Evolutionary conservation across 1,284 basidiomycete species (phyloP).

Genomic region (Tilletia horrida): DNA sequence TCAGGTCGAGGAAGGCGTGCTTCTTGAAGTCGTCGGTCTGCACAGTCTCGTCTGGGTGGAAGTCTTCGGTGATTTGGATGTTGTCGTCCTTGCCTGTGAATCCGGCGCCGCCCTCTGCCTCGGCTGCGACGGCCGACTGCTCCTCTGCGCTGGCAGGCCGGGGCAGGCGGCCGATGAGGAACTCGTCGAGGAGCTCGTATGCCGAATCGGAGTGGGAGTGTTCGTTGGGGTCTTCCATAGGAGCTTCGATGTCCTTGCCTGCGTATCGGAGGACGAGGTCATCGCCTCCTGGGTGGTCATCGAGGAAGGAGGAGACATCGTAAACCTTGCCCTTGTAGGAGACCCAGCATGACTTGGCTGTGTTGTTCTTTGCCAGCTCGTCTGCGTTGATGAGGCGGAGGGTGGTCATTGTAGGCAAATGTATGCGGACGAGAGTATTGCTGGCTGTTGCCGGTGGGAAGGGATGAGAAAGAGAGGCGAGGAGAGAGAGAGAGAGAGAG

Average conservation of each 20-base stretch:
- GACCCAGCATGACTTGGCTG: constrained; percentile 65
- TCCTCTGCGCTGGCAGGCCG: constrained; percentile 29
- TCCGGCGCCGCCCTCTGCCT: constrained; percentile 32
- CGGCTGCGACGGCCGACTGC: constrained; percentile 21
- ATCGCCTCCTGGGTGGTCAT: constrained; percentile 60
- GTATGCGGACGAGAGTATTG: not conserved
- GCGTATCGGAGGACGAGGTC: constrained; percentile 65
- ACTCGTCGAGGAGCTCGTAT: constrained; percentile 87
- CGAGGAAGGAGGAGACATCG: constrained; percentile 59
- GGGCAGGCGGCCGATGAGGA: constrained; percentile 44
- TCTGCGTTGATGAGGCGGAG: constrained; percentile 31
- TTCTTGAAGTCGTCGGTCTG: constrained; percentile 61
- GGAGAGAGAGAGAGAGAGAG: not conserved
- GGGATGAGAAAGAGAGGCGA: not conserved
- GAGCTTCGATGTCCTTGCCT: constrained; percentile 73
- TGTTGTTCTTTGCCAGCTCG: constrained; percentile 56
- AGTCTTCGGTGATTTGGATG: constrained; percentile 65
- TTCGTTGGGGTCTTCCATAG: constrained; percentile 78
- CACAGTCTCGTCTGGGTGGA: constrained; percentile 48
- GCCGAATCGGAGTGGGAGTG: constrained; percentile 92
- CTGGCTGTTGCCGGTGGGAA: not conserved
- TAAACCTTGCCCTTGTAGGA: constrained; percentile 58
- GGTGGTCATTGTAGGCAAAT: not conserved
- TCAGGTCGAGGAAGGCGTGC: constrained; percentile 88
- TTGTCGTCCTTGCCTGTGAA: constrained; percentile 43